Percentiles rank a stretch among this genome's conserved stretches.
Conservation (phyloP, 257 asterid species). For the Anisodus acutangulus region DNA sequence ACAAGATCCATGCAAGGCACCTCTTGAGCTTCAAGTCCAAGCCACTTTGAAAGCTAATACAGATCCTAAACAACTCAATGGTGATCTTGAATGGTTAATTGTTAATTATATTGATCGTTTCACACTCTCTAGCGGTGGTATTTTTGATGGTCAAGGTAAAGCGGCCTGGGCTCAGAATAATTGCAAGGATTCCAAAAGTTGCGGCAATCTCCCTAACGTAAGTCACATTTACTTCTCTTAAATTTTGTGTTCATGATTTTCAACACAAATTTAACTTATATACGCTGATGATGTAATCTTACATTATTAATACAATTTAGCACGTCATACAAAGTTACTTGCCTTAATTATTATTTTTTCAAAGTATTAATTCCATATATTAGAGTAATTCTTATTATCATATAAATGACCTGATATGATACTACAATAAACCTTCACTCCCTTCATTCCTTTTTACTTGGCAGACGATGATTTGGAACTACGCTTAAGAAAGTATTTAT, state of each 20-base stretch:
- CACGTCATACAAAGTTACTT: not conserved
- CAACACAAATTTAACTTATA: not conserved
- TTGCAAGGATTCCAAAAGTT: conserved; percentile 33
- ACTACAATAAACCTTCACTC: no score
- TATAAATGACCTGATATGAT: no score
- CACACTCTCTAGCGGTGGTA: conserved; percentile 39
- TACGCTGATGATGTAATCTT: not conserved
- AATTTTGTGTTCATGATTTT: not conserved
- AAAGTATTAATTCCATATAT: not conserved
- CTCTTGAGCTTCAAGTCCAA: conserved; percentile 32
- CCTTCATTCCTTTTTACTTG: no score
- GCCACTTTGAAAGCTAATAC: conserved; percentile 40
- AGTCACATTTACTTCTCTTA: not conserved
- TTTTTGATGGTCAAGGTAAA: conserved; percentile 48
- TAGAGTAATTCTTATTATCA: no score
- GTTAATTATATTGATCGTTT: conserved; percentile 33
- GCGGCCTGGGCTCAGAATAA: conserved; percentile 40
- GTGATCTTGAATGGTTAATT: conserved; percentile 36
- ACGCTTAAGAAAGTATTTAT: no score
- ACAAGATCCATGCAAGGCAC: conserved; percentile 46
- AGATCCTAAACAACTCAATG: conserved; percentile 31
- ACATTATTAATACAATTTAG: not conserved
- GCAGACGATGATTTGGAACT: no score
- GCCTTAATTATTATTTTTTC: not conserved
- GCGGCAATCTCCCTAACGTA: conserved; percentile 39